These are phyloP conservation scores for Acacia confusa DNA, from an alignment of 306 rosid species.

Conservation along the genomic window DNA sequence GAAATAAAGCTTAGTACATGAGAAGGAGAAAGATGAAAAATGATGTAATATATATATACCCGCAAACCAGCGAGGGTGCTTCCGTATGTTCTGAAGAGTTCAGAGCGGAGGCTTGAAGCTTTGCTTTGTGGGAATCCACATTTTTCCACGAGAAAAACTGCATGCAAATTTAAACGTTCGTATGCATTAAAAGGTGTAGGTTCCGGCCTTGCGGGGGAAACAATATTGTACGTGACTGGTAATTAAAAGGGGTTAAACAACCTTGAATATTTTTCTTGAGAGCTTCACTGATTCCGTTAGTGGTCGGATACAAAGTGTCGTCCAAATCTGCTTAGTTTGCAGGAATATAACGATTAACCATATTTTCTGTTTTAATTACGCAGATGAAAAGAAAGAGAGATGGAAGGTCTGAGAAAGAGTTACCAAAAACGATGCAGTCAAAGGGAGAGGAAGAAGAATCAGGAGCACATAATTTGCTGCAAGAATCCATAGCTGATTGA, in stretches of 20 bases:
- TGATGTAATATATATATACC: constrained; percentile 26
- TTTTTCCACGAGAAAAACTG: constrained; percentile 57
- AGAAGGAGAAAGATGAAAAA: background rate
- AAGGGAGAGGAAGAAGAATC: constrained; percentile 36
- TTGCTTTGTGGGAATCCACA: constrained; percentile 62
- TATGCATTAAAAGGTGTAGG: background rate
- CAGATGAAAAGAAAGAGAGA: background rate
- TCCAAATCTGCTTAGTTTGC: constrained; percentile 63
- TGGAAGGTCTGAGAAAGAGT: background rate
- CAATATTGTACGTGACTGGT: background rate
- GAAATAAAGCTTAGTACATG: background rate
- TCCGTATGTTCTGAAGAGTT: constrained; percentile 85
- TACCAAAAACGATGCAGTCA: constrained; percentile 62
- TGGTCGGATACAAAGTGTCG: constrained; percentile 74
- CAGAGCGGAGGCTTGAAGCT: constrained; percentile 62
- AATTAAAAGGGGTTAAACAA: background rate
- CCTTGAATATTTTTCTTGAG: constrained; percentile 78
- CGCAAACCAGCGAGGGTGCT: constrained; percentile 92
- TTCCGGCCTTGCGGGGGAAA: no score
- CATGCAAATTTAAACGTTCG: background rate
- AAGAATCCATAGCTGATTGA: constrained; percentile 40
- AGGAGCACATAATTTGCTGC: constrained; percentile 2
- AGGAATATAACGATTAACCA: background rate
- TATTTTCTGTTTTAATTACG: background rate
- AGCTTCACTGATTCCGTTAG: constrained; percentile 52